Evolutionary conservation across 768 basidiomycete genomes (phyloP), one percentile per base, ranked within the genome.

Genomic region (Chalciporus chontae): DNA sequence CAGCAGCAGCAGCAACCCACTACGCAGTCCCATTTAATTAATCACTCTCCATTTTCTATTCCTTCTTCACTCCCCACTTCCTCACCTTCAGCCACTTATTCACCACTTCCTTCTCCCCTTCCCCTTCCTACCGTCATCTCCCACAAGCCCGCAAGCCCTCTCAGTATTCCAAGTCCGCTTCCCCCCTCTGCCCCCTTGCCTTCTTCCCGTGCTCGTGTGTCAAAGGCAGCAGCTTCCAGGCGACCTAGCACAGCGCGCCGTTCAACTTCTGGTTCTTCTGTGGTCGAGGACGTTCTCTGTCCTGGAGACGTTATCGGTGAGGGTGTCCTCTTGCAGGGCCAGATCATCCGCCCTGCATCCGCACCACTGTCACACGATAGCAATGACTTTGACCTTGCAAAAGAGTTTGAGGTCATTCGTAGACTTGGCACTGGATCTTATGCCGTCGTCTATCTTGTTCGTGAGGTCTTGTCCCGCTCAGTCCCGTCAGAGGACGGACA

Each of bases 381-480:
- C 39, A 60, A 74, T 51, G 66, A 73, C 51, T 62, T 63, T 52
- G 74, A 75, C 49, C 81, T 81, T 17, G 84, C 83, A 14, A 72
- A 68, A 18, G 82, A 84, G 56, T 92, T 94, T 53, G 80, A 92
- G 72, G 92, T 97, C 66, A 80, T 94, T 57, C 76, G 88, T 49
- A 82, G 81, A 54, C 81, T 95, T 45, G 94, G 94, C 43, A 84
- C 88, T 0, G 94, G 94, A 58, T 88, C 85, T 54, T 96, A 95
- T 65, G 94, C 94, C 14, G 88, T 93, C 61, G 94, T 96, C 48
- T 97, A 96, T 66, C 84, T 92, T 52, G 94, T 96, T 23, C 81
- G 82, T 41, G 87, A 90, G 68, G 78, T 88, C 31, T 56, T 77
- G 23, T 70, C 65, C 14, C 74, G 71, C 45, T 44, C 58, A 31